Percentiles rank a stretch among this genome's conserved stretches.
phyloP scores from a whole-genome alignment of 768 basidiomycete species.

The Podaxis rugospora region DNA sequence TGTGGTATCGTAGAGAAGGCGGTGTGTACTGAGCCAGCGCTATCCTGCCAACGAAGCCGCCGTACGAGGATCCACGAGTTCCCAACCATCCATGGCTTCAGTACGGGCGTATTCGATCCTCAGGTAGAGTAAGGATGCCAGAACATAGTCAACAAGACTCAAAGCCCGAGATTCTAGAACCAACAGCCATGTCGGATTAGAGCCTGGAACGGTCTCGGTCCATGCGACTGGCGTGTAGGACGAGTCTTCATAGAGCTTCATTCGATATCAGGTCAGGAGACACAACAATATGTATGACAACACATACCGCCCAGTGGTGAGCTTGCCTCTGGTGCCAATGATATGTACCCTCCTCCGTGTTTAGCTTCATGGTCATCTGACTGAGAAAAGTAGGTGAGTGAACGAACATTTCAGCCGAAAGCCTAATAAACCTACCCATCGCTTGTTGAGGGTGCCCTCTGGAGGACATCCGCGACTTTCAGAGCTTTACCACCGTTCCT shows the following conservation, averaged over 20 bases:
- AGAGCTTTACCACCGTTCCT: neutral
- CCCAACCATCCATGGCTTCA: neutral
- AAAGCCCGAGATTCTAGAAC: neutral
- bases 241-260: conserved; percentile 2
- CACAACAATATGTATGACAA: neutral
- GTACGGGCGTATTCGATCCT: neutral
- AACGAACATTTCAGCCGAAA: neutral
- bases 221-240: neutral
- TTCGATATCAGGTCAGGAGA: neutral
- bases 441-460: neutral
- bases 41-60: neutral
- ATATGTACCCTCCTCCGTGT: conserved; percentile 1
- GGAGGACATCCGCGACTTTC: neutral
- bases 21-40: neutral
- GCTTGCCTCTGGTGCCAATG: neutral
- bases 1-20: too few relatives aligned
- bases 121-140: conserved; percentile 6
- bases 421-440: neutral
- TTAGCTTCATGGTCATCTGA: neutral
- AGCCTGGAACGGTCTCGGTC: conserved; percentile 3
- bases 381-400: neutral
- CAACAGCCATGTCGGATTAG: neutral
- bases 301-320: neutral
- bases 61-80: neutral
- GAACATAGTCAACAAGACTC: neutral